Base-by-base conservation (phyloP, 495 filamentous ascomycete genomes). In the Talaromyces thailandensis region DNA sequence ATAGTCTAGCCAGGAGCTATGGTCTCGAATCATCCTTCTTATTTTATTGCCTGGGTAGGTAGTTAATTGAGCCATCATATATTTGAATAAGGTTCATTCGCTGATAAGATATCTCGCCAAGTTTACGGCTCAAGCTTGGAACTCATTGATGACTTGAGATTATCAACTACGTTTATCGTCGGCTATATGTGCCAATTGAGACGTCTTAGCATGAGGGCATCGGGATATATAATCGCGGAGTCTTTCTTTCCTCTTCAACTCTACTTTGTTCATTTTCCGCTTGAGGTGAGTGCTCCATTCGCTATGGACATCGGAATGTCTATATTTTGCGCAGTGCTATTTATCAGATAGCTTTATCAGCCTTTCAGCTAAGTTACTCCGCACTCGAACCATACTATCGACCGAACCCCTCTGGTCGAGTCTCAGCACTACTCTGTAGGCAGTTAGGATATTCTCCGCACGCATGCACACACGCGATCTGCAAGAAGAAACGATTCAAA, bases 11-110 rank as follows among this genome's bases (percentile, higher is more conserved):
- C 51, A n/a, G 51, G 23, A 55, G 51, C 51, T 55, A 55, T 55
- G 51, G 9, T 55, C 18, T 55, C 51, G 6, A 21, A 48, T 18
- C 9, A 21, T 55, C 26, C 51, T 23, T 28, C 51, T 14, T 25
- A 55, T 25, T 55, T 55, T 55, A 55, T 48, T 48, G 8, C 51
- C 51, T 12, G 24, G 26, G 23, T 55, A 28, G 51, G 51, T 14
- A 55, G 26, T 55, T 55, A 55, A 26, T 55, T 55, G 51, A 55
- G 51, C 51, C 51, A 55, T 55, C 51, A 28, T 26, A 24, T n/a
- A 25, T 48, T 48, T 48, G 21, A 14, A 12, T 18, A 48, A 2
- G 43, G 43, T 48, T 48, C 18, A 48, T 48, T 40, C 35, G 35
- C 43, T 48, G 43, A 48, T 48, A 48, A 48, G 43, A 48, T 35